Evolutionary conservation across 768 basidiomycete species (phyloP), one percentile per base, ranked within the genome.

Genomic region (Lenzites betulinus): DNA sequence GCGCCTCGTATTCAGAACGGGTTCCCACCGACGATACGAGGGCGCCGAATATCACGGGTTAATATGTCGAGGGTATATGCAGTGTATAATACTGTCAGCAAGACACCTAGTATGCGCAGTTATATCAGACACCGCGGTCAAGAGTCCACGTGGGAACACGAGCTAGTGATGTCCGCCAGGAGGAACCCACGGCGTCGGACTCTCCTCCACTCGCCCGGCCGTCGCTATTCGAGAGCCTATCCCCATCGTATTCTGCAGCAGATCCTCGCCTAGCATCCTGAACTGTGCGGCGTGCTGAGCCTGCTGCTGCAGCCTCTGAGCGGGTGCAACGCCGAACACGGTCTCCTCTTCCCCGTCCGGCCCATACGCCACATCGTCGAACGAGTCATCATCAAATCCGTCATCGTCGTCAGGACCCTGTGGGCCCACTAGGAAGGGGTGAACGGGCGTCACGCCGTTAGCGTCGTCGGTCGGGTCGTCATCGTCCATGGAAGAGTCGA

Each of bases 261-360:
- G 66, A 56, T 85, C 82, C 53, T 83, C 81, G 0, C 88, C 88
- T n/a, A 83, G 74, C 80, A 90, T 78, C 67, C 78, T 76, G 62
- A 89, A 64, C 51, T 78, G 70, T 16, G 71, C 71, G 18, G 62
- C 73, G 15, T 59, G 57, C 47, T 49, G 58, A 15, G 51, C 60
- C 51, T 51, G 58, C 50, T 59, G 54, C 57, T 44, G 63, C 51
- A 64, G 26, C 28, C 62, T 35, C 63, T 67, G 64, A 36, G 77
- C 81, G 41, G 85, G 85, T 9, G 81, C 80, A 12, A 84, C 82
- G 16, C 90, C 90, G 73, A 92, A 91, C 54, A 91, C 73, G 13
- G 90, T 90, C 71, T 90, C 87, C 66, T 86, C 85, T 51, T 79
- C 76, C 25, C 63, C 68, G 41, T 70, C 73, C 25, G 20, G 64